These are phyloP conservation scores for Claviceps sp. DNA, from an alignment of 2,329 filamentous ascomycete genomes.

Conservation along the genomic window DNA sequence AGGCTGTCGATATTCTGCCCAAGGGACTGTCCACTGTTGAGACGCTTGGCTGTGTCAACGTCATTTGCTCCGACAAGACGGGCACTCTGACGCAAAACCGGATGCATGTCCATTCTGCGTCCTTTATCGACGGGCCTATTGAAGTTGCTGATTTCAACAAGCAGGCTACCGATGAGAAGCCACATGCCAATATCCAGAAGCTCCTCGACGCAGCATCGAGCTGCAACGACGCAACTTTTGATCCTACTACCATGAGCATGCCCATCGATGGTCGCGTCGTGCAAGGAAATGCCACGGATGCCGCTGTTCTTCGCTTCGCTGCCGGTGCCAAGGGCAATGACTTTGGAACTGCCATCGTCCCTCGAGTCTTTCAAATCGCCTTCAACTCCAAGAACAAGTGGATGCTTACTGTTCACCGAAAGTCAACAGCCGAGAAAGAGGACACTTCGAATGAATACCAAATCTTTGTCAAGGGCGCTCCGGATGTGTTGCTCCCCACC, in stretches of 20 bases:
- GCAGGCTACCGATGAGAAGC: constrained; percentile 7
- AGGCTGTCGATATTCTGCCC: constrained; percentile 26
- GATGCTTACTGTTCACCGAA: constrained; percentile 28
- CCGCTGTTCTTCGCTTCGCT: constrained; percentile 26
- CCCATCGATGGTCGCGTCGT: constrained; percentile 21
- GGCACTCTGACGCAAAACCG: constrained; percentile 30
- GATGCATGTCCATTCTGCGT: constrained; percentile 28
- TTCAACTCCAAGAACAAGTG: constrained; percentile 39
- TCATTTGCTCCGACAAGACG: constrained; percentile 30
- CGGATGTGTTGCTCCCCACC: constrained; percentile 31
- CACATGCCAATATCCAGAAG: constrained; percentile 8
- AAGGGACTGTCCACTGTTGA: constrained; percentile 29
- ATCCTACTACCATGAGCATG: constrained; percentile 21
- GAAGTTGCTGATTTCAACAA: constrained; percentile 14
- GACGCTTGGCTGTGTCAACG: constrained; percentile 29
- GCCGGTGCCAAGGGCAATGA: constrained; percentile 13
- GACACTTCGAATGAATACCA: constrained; percentile 18
- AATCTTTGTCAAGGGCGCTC: constrained; percentile 39
- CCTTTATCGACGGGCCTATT: constrained; percentile 22
- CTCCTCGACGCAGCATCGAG: constrained; percentile 19
- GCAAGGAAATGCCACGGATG: constrained; percentile 30
- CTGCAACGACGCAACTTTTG: constrained; percentile 31
- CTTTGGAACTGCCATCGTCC: constrained; percentile 8
- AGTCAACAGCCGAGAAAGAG: constrained; percentile 12
- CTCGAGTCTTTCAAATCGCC: constrained; percentile 26